Evolutionary conservation across 2,329 filamentous ascomycete species (phyloP), one percentile per base, ranked within the genome.

Genomic region (Aspergillus eucalypticola): DNA sequence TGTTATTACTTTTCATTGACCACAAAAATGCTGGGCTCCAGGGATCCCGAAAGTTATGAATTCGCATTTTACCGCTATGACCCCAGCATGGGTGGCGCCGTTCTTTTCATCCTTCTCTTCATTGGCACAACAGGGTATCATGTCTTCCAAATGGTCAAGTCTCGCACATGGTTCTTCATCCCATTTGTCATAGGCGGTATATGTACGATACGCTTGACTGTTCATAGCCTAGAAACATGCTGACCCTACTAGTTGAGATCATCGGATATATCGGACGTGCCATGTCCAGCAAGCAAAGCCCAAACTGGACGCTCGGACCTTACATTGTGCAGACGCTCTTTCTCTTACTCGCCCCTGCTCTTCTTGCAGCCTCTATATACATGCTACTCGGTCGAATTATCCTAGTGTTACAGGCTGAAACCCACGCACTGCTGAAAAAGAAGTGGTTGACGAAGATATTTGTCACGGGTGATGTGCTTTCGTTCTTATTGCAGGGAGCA

Each of bases 311-410:
- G 3, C 10, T 54, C 4, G 52, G 52, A 8, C 52, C 52, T 2
- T 42, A 42, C n/a, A 17, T 54, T 7, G 4, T 54, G 13, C 35
- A 41, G 21, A 42, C 35, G 2, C 17, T 54, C 2, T 54, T 54
- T 6, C 35, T 54, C 7, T 48, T 61, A 1, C 56, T 61, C 3
- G 60, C 55, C 3, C 59, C 59, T 1, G 23, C 59, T 2, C 42
- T 80, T 1, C 78, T 77, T 55, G 77, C 78, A 8, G 75, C 75
- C 0, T 72, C 71, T 0, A 66, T 78, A 6, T 77, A 77, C 62
- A 78, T 77, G 74, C 50, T 75, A 35, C 73, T 79, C 2, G 76
- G 76, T 0, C 73, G 77, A 1, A 69, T 76, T 17, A 72, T 79
- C 19, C 56, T 60, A 0, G 56, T 74, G n/a, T 64, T 74, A 0